Evolutionary conservation across 345 rosid genomes (phyloP), one percentile per base, ranked within the genome.

Genomic region (Bruguiera gymnorhiza): DNA sequence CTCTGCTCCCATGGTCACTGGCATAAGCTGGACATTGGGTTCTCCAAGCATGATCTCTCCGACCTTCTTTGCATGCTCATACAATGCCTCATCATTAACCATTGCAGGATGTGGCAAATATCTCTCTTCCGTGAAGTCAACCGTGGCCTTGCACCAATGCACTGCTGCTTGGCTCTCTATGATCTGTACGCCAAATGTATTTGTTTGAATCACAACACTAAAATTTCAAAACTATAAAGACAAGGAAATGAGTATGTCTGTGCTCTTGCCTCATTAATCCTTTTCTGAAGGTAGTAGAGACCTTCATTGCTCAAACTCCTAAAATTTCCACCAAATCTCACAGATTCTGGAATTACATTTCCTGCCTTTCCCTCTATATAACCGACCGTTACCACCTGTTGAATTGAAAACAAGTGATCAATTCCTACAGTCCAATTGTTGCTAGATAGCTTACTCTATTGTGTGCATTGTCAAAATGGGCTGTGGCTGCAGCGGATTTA

Each of bases 321-420:
- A 43, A 71, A 90, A 65, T 88, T 90, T 78, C 96, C 91, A 1
- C 84, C 86, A 30, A 86, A 88, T 63, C 65, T 82, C 0, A 81
- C 88, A 20, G 73, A 66, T 62, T 85, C 84, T 0, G 92, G 93
- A 70, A 83, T 85, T 58, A 88, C 85, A 24, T 88, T 90, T 62
- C 68, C 72, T 26, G 91, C 82, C 56, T 81, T 80, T 39, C 97
- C 97, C 63, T 79, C 79, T 16, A 90, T 78, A 63, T 75, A 83
- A 36, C 91, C 93, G 23, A 90, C 88, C 0, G 93, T 85, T 68
- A 90, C 84, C 74, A 88, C 87, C 93, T 90, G 43, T 15, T 63
- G 27, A 18, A 48, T 60, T 50, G 20, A 8, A 52, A 55, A 72
- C 29, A 30, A 46, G 31, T 54, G 20, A 64, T 29, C 24, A 13